Conservation (phyloP, 371 early-diverging fungal genomes). For the Rhizopus sp. region DNA sequence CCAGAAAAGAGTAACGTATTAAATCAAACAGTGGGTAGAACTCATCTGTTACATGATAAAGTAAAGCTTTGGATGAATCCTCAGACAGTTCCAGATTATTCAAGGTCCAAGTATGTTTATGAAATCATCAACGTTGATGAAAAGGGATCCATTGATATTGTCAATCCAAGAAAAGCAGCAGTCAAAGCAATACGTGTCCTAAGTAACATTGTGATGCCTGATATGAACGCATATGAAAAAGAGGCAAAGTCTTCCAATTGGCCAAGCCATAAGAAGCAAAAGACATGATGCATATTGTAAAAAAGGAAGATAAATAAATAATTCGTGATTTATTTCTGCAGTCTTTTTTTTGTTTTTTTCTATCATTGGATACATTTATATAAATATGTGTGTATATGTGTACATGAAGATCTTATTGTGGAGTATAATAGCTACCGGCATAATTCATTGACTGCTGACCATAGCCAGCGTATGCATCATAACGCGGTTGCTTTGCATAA, state of each 20-base stretch:
- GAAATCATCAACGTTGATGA: slow-evolving; percentile 4
- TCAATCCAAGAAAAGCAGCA: slow-evolving; percentile 55
- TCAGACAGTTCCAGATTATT: background rate
- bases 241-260: slow-evolving; percentile 25
- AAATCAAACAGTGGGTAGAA: slow-evolving; percentile 30
- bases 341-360: background rate
- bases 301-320: background rate
- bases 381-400: background rate
- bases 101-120: slow-evolving; percentile 9
- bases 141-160: slow-evolving; percentile 21
- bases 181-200: slow-evolving; percentile 41
- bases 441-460: background rate
- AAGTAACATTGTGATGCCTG: slow-evolving; percentile 49
- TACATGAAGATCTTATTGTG: background rate
- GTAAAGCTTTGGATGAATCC: slow-evolving; percentile 25
- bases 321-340: background rate
- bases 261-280: background rate
- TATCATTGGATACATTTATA: background rate
- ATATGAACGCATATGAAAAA: slow-evolving; percentile 54
- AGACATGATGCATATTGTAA: background rate
- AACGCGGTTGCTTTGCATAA: slow-evolving; percentile 21
- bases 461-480: slow-evolving; percentile 7
- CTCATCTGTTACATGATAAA: slow-evolving; percentile 16
- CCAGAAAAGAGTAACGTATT: slow-evolving; percentile 33
- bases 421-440: slow-evolving; percentile 3